These are phyloP conservation scores for Gonium pectorale DNA, from an alignment of 139 green algal genomes.

Conservation along the genomic window DNA sequence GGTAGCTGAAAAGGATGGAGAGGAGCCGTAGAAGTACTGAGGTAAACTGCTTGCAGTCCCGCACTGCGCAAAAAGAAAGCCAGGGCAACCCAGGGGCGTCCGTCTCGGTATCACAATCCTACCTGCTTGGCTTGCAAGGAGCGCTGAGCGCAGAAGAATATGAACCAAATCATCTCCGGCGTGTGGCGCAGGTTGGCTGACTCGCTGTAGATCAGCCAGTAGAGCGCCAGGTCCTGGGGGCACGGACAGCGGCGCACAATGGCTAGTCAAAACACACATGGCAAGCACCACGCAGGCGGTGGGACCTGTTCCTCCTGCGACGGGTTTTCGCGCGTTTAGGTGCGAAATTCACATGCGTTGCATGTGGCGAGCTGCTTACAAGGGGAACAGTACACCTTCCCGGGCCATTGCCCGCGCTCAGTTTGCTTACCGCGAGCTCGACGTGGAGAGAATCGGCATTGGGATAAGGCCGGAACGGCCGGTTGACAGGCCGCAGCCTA, in stretches of 20 bases:
- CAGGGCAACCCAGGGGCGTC: no score
- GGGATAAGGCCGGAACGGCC: not conserved
- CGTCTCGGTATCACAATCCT: not conserved
- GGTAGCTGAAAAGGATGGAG: no score
- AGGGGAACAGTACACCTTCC: not conserved
- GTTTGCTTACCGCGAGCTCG: not conserved
- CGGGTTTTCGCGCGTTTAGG: not conserved
- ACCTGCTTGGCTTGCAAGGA: slow-evolving; percentile 52
- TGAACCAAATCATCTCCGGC: slow-evolving; percentile 83
- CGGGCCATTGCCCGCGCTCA: not conserved
- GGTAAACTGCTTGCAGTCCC: no score
- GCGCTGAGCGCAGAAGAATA: slow-evolving; percentile 77
- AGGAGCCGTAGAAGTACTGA: no score
- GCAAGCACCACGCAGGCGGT: not conserved
- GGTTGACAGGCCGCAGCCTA: not conserved
- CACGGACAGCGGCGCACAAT: not conserved
- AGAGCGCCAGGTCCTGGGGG: slow-evolving; percentile 69
- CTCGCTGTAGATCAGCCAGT: slow-evolving; percentile 83
- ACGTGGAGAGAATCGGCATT: not conserved
- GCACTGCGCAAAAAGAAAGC: no score
- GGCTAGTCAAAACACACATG: no score
- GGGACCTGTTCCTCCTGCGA: not conserved
- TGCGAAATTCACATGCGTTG: not conserved
- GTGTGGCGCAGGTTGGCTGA: slow-evolving; percentile 84
- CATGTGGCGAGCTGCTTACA: not conserved